Evolutionary conservation across 441 rosid genomes (phyloP), one percentile per base, ranked within the genome.

Genomic region (Viola pubescens): DNA sequence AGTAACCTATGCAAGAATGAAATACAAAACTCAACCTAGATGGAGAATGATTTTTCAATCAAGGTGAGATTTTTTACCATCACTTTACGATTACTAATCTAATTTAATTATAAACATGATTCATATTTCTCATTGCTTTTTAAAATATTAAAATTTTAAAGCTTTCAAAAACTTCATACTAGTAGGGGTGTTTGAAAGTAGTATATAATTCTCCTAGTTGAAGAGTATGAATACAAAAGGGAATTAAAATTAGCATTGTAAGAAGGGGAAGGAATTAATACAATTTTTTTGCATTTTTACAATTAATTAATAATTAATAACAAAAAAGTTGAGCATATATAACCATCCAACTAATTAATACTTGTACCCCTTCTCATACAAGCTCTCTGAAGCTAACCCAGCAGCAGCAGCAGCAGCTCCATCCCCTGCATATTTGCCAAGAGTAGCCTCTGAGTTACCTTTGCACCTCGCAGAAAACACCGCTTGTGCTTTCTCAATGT

Each of bases 361-460:
- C 82, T 86, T 92, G 81, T 92, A 92, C 5, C 80, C 97, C 71
- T 89, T 77, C 54, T 81, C 94, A 50, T 48, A 86, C 84, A 89
- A 72, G 73, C 95, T 89, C 82, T 89, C 89, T 0, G 94, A 87
- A 63, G 89, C 90, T 70, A 83, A 63, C 41, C 83, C 79, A 2
- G 82, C 78, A 4, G 74, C 81, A 52, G 74, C 81, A 52, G 76
- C 19, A 16, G 19, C 19, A 16, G 19, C 19, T 16, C 19, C 19
- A 16, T 16, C 85, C 0, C 87, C 85, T 0, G 49, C 41, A 65
- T 81, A 89, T 72, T 85, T 84, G 14, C 94, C 97, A 3, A 92
- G 83, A 5, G 94, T 87, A 60, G 98, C 95, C 0, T 87, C 91
- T 0, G 97, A 89, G 69, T 86, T 92, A 9, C 80, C 84, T 78